Conservation (phyloP, 441 rosid genomes). For the Erodium moschatum region DNA sequence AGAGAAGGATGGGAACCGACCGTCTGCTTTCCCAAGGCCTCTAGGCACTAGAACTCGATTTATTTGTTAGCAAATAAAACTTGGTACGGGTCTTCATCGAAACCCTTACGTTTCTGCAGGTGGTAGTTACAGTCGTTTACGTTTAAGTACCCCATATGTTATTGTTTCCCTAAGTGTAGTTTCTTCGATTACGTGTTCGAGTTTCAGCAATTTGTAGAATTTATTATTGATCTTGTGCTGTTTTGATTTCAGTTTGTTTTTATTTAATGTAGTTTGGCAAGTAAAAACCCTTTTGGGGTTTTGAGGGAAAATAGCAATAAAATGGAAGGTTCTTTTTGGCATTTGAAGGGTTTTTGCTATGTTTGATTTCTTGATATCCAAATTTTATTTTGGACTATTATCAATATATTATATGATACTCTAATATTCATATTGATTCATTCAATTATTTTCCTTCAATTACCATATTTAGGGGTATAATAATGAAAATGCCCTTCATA, state of each 20-base stretch:
- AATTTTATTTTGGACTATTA: too few species aligned
- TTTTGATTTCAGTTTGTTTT: background rate
- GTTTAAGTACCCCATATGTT: background rate
- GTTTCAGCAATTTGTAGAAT: background rate
- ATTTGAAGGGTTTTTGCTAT: background rate
- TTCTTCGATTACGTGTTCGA: too few species aligned
- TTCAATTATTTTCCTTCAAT: too few species aligned
- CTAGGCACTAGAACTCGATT: background rate
- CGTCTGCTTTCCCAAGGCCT: background rate
- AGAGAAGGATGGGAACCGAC: background rate
- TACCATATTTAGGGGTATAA: too few species aligned
- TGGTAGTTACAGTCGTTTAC: too few species aligned
- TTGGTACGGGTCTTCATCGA: slow-evolving; percentile 3
- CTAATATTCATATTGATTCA: too few species aligned
- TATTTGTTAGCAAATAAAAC: slow-evolving; percentile 21
- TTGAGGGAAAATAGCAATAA: background rate
- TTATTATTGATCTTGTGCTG: background rate
- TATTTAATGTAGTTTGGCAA: background rate
- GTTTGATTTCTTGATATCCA: background rate
- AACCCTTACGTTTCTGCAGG: too few species aligned
- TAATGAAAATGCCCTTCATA: too few species aligned
- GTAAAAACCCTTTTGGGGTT: background rate
- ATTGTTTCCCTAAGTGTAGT: too few species aligned
- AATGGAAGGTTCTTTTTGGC: background rate
- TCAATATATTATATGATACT: too few species aligned